A percentile compares a stretch with the other conserved stretches of the same genome.
Evolutionary conservation across 164 flowering plant genomes (phyloP).

Genomic region (Tinospora cordifolia): DNA sequence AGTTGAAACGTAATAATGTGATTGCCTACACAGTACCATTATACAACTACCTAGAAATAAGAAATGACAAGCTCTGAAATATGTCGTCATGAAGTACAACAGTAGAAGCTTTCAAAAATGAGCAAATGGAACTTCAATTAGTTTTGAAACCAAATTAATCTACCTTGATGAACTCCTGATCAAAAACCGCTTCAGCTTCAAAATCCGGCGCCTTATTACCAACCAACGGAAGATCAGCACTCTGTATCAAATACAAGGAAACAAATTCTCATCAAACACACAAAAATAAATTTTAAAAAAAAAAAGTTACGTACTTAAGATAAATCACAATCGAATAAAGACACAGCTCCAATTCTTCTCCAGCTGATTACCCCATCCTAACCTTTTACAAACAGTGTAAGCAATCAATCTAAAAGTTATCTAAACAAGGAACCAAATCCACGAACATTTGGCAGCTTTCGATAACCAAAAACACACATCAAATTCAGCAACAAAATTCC

Average conservation of each 20-base stretch:
- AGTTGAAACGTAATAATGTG: neutral
- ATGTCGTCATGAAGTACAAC: neutral
- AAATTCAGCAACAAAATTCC: neutral
- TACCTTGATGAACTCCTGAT: slow-evolving; percentile 96
- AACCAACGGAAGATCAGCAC: slow-evolving; percentile 63
- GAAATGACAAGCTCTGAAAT: neutral
- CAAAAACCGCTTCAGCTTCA: slow-evolving; percentile 98
- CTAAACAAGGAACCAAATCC: too few species aligned
- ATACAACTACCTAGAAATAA: neutral
- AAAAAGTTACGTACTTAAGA: too few species aligned
- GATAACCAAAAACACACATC: neutral
- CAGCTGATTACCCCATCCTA: too few species aligned
- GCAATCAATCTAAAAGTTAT: neutral
- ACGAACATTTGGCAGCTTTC: too few species aligned
- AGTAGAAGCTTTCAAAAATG: neutral
- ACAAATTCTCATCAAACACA: neutral
- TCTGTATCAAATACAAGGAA: slow-evolving; percentile 21
- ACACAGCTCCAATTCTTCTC: neutral
- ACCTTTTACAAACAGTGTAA: neutral
- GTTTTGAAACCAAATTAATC: neutral
- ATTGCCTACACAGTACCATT: too few species aligned
- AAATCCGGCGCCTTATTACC: slow-evolving; percentile 94
- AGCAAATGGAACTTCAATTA: neutral
- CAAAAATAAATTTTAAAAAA: neutral
- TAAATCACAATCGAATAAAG: too few species aligned